Conservation (phyloP, 306 rosid genomes). For the Fragaria vesca region DNA sequence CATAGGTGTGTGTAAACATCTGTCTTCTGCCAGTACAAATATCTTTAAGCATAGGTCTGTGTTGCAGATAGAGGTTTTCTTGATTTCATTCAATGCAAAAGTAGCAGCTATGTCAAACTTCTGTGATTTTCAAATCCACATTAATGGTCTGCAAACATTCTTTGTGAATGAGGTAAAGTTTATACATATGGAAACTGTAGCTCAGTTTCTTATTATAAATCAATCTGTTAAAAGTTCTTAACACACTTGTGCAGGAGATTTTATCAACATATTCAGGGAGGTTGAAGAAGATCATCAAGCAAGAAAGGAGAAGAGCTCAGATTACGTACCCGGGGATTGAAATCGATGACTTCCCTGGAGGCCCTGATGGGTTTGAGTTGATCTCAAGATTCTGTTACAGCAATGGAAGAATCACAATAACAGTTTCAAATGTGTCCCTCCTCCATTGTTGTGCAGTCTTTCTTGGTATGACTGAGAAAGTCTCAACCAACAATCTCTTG, state of each 20-base stretch:
- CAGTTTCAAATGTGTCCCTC: slow-evolving; percentile 51
- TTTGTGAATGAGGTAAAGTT: slow-evolving; percentile 48
- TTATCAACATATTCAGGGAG: slow-evolving; percentile 44
- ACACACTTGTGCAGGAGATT: slow-evolving; percentile 42
- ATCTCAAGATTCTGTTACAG: slow-evolving; percentile 64
- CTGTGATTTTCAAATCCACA: slow-evolving; percentile 49
- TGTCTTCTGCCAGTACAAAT: slow-evolving; percentile 1
- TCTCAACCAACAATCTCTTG: slow-evolving; percentile 49
- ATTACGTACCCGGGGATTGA: slow-evolving; percentile 35
- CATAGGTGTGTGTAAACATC: neutral
- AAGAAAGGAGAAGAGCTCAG: slow-evolving; percentile 34
- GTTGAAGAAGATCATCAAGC: slow-evolving; percentile 48
- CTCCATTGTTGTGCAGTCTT: slow-evolving; percentile 56
- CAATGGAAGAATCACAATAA: slow-evolving; percentile 43
- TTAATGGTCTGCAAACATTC: slow-evolving; percentile 57
- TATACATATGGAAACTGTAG: neutral
- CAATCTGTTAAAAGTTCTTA: neutral
- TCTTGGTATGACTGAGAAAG: slow-evolving; percentile 63
- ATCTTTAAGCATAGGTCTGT: neutral
- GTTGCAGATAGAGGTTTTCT: slow-evolving; percentile 12
- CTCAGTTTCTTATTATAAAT: neutral
- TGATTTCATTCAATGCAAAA: slow-evolving; percentile 31
- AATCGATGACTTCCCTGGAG: slow-evolving; percentile 65
- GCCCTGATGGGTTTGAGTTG: slow-evolving; percentile 66
- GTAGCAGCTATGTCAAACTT: slow-evolving; percentile 41